Evolutionary conservation across 1,284 basidiomycete species (phyloP), one percentile per base, ranked within the genome.

Genomic region (Ceratobasidium sp.): DNA sequence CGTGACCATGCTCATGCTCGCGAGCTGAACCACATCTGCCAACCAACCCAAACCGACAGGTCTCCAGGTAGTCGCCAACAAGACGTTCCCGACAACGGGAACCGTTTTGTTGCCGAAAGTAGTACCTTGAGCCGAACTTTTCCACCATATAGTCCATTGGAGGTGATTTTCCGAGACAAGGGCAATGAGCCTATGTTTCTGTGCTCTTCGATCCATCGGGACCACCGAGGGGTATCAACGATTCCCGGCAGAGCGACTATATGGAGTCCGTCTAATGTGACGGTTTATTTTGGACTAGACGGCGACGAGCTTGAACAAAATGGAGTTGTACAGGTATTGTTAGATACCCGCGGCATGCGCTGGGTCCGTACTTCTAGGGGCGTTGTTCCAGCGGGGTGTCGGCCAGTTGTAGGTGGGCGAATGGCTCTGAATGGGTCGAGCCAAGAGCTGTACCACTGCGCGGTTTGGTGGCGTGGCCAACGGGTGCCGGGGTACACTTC

Each of bases 401-500:
- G 67, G n/a, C 67, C 67, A 25, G 67, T 70, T n/a, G 48, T 70
- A 25, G 67, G 67, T 9, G 67, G 67, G 3, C 53, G 25, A 1
- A 30, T 54, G 38, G 51, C 33, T 23, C 21, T 38, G 14, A 44
- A 70, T 30, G 53, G 67, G 21, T 28, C 44, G 8, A 67, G 38
- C 38, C 56, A 38, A 23, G 42, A 70, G 42, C 16, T 70, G n/a
- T 70, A 59, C 30, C 67, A 70, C 30, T 70, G 67, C 30, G 67
- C 67, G 16, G 67, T 70, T n/a, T 70, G 67, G 67, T 70, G 67
- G 67, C 67, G 54, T 23, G 67, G 67, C 11, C 67, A 60, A 25
- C 54, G 67, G 33, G n/a, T 70, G 23, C 67, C 67, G 8, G 67
- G 67, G n/a, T 70, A 59, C 25, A 70, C 67, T 18, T 70, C 67